Evolutionary conservation across 306 rosid species (phyloP), one percentile per base, ranked within the genome.

Genomic region (Lagenaria siceraria): DNA sequence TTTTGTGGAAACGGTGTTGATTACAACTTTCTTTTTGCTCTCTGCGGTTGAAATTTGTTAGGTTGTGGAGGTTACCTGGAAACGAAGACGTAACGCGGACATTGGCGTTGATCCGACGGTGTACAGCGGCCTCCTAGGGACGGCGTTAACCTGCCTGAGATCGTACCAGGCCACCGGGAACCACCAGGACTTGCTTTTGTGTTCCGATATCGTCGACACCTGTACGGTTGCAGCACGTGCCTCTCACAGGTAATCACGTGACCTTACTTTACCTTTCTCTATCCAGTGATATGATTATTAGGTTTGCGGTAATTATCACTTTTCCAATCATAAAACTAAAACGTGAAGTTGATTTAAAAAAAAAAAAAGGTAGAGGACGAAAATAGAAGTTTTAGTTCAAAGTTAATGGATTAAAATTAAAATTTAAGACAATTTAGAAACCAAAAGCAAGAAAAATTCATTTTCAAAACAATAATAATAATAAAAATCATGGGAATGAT

Each of bases 81-180:
- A 78, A 25, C 79, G 66, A 46, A 69, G 81, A 1, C 59, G 56
- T 15, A 33, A 49, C 9, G 61, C 17, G 75, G 78, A 76, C 25
- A 11, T 17, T 65, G 91, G 82, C 62, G 62, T 87, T 27, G 98
- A 91, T 80, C 96, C 91, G 78, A 87, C 94, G 61, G 90, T 79
- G 76, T 94, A 87, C 43, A 65, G 88, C 63, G 98, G 98, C 71
- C 70, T 94, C 38, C 87, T 91, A 6, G 98, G 97, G 11, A 90
- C 98, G 7, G 96, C 97, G 55, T 84, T 94, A 55, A 86, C 87
- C 27, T 94, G 98, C 83, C 78, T 91, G 55, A 89, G 96, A 73
- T 87, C 96, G 24, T 91, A 82, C 78, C 78, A 88, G 80, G 92
- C 81, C 24, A 87, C 92, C 11, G 89, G 94, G 2, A 74, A 73